Evolutionary conservation across 2,329 filamentous ascomycete genomes (phyloP).

Genomic region (Sporothrix humicola): DNA sequence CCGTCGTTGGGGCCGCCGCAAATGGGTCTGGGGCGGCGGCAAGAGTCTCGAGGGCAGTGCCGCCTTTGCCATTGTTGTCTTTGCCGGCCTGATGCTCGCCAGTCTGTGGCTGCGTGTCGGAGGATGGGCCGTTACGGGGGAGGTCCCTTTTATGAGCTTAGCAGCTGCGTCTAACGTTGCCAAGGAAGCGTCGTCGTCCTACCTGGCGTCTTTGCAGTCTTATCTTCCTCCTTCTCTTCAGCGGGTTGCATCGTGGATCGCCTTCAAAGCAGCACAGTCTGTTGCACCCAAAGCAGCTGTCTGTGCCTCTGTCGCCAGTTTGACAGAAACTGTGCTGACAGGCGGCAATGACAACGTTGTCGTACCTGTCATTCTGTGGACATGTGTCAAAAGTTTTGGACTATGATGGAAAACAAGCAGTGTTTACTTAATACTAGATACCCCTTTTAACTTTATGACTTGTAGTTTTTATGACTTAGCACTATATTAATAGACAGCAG

Average conservation of each 20-base stretch:
- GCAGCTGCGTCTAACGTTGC: background rate
- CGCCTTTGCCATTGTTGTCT: slow-evolving; percentile 83
- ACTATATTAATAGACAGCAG: background rate
- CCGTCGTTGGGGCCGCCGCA: slow-evolving; percentile 79
- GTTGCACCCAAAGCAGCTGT: slow-evolving; percentile 71
- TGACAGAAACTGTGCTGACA: slow-evolving; percentile 93
- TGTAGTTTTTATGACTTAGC: too few relatives aligned
- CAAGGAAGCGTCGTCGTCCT: background rate
- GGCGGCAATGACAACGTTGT: slow-evolving; percentile 99
- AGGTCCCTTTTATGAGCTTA: background rate
- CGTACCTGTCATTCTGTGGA: slow-evolving; percentile 91
- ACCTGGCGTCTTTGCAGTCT: too few relatives aligned
- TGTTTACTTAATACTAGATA: too few relatives aligned
- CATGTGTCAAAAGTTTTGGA: slow-evolving; percentile 80
- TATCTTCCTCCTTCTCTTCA: slow-evolving; percentile 6
- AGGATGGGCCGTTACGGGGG: slow-evolving; percentile 74
- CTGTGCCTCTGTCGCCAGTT: slow-evolving; percentile 80
- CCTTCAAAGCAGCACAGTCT: slow-evolving; percentile 50
- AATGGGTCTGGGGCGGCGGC: slow-evolving; percentile 96
- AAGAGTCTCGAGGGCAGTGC: slow-evolving; percentile 89
- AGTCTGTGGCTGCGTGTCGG: slow-evolving; percentile 78
- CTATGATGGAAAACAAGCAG: slow-evolving; percentile 48
- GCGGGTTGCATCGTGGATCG: slow-evolving; percentile 37
- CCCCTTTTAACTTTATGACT: too few relatives aligned
- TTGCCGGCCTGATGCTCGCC: slow-evolving; percentile 71